Conservation (phyloP, 2,329 filamentous ascomycete genomes). For the Alternaria brassicae region DNA sequence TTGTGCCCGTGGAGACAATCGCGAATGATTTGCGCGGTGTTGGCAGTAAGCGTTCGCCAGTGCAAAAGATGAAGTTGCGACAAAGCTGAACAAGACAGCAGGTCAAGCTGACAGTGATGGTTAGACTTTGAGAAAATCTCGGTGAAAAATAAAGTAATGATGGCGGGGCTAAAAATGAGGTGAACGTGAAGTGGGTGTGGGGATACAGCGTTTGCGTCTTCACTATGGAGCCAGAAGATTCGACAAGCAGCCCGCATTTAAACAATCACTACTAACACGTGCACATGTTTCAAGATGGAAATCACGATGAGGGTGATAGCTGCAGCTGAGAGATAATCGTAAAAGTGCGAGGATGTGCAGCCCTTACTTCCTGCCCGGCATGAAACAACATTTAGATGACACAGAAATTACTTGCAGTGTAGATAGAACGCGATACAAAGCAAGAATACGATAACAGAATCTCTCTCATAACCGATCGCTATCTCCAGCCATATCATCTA, state of each 20-base stretch:
- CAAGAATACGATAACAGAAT: not conserved
- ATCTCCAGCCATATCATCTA: not conserved
- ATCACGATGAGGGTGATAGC: not conserved
- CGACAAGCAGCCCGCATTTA: not conserved
- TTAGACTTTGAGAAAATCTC: not conserved
- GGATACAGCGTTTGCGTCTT: constrained; percentile 13
- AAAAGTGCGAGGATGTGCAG: not conserved
- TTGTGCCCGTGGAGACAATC: not conserved
- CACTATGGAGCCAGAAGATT: constrained; percentile 1
- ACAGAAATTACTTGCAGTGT: not conserved
- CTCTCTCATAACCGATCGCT: not conserved
- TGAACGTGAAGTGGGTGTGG: constrained; percentile 4
- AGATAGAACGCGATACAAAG: no score
- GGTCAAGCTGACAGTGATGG: not conserved
- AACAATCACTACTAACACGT: not conserved
- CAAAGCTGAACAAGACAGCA: not conserved
- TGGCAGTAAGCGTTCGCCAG: not conserved
- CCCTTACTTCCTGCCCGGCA: not conserved
- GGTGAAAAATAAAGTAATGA: not conserved
- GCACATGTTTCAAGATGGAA: not conserved
- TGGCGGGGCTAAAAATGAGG: constrained; percentile 7
- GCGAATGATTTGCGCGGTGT: not conserved
- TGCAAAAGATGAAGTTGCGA: not conserved
- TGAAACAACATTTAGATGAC: not conserved
- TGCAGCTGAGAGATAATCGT: not conserved